Base-by-base conservation (phyloP, 1,139 yeast genomes). In the Debaryomyces udenii region DNA sequence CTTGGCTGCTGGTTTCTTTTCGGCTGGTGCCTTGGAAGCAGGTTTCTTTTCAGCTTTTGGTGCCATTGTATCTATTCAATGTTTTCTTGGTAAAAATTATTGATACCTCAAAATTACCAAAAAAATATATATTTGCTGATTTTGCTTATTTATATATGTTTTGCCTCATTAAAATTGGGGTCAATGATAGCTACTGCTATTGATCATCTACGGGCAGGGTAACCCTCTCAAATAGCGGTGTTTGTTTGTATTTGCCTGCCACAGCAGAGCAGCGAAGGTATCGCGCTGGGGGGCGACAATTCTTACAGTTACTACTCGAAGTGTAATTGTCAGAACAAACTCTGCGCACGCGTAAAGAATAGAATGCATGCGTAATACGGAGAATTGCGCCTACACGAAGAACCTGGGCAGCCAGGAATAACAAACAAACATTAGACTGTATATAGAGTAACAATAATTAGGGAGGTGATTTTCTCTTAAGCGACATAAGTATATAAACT, bases 41-140 rank as follows among this genome's bases (percentile, higher is more conserved):
- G 96, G 96, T 81, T 89, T 88, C 86, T 90, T 89, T 77, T 90
- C 96, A 73, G 96, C 93, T 76, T 88, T 89, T 71, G 96, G 94
- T 65, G 96, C 95, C 98, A 91, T 91, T 78, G 49, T 70, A 45
- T 46, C 43, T 54, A 45, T 43, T 49, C 41, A 44, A 37, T 18
- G 17, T 20, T 5, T 20, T 20, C 7, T 20, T 20, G 7, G 11
- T 28, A 18, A 33, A 14, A 32, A 32, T 33, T 20, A 11, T 32
- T 14, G 31, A 27, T 22, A 23, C 33, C 31, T 33, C 31, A 27
- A 33, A 27, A 27, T 17, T 11, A 16, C 33, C 26, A 16, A 38
- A 10, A 20, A 20, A 16, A 11, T 27, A 15, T 18, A 16, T 22
- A 29, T 13, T 36, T 26, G 40, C 39, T 45, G 40, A 40, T 37